Conservation (phyloP, 345 rosid species). For the Lepidium sativum region DNA sequence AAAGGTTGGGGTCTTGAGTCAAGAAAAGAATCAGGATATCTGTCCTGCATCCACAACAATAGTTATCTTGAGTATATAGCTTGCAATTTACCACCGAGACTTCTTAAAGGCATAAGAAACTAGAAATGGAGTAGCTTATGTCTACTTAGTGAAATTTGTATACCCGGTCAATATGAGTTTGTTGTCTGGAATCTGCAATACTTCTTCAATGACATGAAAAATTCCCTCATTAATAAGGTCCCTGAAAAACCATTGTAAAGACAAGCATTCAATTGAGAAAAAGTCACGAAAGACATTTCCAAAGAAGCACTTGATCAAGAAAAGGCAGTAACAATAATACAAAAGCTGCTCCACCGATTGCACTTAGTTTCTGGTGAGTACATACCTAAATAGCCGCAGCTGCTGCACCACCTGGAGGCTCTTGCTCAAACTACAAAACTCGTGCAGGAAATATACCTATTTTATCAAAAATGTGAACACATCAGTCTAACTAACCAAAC, state of each 20-base stretch:
- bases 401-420: conserved; percentile 94
- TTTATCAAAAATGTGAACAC: conserved; percentile 9
- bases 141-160: background rate
- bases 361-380: conserved; percentile 4
- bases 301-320: background rate
- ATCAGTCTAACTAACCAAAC: conserved; percentile 10
- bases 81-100: background rate
- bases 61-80: conserved; percentile 15
- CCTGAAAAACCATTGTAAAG: conserved; percentile 40
- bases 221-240: conserved; percentile 87
- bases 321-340: background rate
- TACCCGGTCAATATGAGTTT: conserved; percentile 96
- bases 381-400: conserved; percentile 86
- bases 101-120: background rate
- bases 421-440: conserved; percentile 96
- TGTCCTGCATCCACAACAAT: conserved; percentile 89
- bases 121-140: conserved; percentile 5
- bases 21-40: conserved; percentile 94
- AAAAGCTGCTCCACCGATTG: background rate
- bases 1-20: conserved; percentile 92
- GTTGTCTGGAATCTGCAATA: conserved; percentile 80
- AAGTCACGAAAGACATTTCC: background rate
- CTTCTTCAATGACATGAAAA: conserved; percentile 69
- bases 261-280: background rate
- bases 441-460: conserved; percentile 90